Conservation (phyloP, 208 protist species). For the Wallacemonas rigidus region DNA sequence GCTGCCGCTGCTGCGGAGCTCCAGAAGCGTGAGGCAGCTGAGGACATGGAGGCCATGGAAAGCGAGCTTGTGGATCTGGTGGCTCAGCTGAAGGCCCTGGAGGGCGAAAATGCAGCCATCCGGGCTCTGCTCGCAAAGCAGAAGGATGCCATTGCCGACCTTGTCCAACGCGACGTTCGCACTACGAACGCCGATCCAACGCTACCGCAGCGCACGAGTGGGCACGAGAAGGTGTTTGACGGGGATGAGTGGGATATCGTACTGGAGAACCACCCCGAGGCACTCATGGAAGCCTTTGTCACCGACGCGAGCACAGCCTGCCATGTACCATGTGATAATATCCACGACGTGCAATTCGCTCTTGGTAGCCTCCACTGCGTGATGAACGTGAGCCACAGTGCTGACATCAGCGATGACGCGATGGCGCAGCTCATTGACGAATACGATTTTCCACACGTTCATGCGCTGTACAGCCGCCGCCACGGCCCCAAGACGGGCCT, state of each 20-base stretch:
- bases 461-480: constrained; percentile 29
- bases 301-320: constrained; percentile 36
- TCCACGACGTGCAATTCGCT: constrained; percentile 30
- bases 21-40: not conserved
- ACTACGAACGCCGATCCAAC: constrained; percentile 23
- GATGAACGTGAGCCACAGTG: constrained; percentile 39
- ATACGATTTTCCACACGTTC: constrained; percentile 45
- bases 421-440: constrained; percentile 34
- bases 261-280: constrained; percentile 26
- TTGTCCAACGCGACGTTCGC: constrained; percentile 24
- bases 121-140: constrained; percentile 4
- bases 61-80: constrained; percentile 26
- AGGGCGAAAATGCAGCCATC: constrained; percentile 25
- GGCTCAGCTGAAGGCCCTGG: constrained; percentile 25
- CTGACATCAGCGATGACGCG: constrained; percentile 31
- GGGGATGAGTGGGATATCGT: constrained; percentile 45
- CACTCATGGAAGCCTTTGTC: constrained; percentile 38
- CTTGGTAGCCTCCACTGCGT: constrained; percentile 34
- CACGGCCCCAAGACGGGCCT: not conserved
- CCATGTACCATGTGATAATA: constrained; percentile 37
- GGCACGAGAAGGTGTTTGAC: constrained; percentile 43
- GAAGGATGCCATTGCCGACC: constrained; percentile 18
- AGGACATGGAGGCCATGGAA: constrained; percentile 21
- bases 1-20: constrained; percentile 3
- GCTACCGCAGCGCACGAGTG: constrained; percentile 25